Evolutionary conservation across 768 basidiomycete genomes (phyloP), one percentile per base, ranked within the genome.

Genomic region (Rhizopogon sp.): DNA sequence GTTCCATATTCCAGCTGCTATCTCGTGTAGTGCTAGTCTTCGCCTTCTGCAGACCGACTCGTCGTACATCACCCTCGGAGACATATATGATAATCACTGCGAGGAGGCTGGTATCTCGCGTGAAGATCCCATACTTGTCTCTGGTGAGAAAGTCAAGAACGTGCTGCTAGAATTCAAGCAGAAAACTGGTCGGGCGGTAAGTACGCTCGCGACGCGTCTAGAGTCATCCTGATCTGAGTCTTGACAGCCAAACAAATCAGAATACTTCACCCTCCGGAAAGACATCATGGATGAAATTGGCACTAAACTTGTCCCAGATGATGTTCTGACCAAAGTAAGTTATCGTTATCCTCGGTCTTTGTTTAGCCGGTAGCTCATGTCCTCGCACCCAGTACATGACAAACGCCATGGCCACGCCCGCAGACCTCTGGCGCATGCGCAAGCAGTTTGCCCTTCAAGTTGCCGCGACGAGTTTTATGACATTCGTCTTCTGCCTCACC

Each of bases 361-460:
- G 8, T 31, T 6, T 33, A 9, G 6, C 9, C n/a, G 22, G 9
- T 52, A 17, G 13, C 41, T 35, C 41, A 20, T 40, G 37, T 22
- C 42, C 45, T 52, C 28, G 58, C 52, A 49, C 3, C 37, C 53
- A 99, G 97, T 98, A 94, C 68, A 91, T 99, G 89, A 77, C 84
- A 40, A 82, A 81, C 35, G 87, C 88, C 22, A 96, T 98, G 91
- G 74, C 79, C 44, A 81, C 80, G 2, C 84, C 95, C 5, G 82
- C 83, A 54, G 91, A 94, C 62, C 78, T 98, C 3, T 99, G 96
- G 96, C 81, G 90, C 56, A 93, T 98, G 84, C 85, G 97, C 56
- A 98, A 97, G 73, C 95, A 98, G 71, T 97, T 98, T 70, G 87
- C 95, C 8, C 69, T 88, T 40, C 95, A 98, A 66, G 76, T 93